Evolutionary conservation across 2,329 filamentous ascomycete genomes (phyloP).

Genomic region (Purpureocillium takamizusanense): DNA sequence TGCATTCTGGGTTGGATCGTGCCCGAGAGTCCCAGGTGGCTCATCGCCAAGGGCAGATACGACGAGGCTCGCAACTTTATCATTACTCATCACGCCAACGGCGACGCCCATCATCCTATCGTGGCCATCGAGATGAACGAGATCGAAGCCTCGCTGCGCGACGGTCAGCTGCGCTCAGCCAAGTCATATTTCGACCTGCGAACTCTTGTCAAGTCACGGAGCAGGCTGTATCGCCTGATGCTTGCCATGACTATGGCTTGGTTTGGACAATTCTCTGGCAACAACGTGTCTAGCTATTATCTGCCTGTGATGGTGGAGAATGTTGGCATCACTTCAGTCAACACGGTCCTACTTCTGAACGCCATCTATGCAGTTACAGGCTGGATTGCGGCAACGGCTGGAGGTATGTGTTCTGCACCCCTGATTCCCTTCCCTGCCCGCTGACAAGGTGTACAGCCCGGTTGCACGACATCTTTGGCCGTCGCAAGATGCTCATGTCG

Average conservation of each 20-base stretch:
- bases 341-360: slow-evolving; percentile 28
- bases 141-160: slow-evolving; percentile 20
- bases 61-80: slow-evolving; percentile 43
- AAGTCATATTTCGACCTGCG: slow-evolving; percentile 26
- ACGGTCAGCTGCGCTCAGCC: slow-evolving; percentile 19
- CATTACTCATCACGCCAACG: slow-evolving; percentile 43
- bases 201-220: slow-evolving; percentile 23
- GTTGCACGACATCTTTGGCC: slow-evolving; percentile 28
- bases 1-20: slow-evolving; percentile 32
- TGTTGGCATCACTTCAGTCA: slow-evolving; percentile 24
- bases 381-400: slow-evolving; percentile 23
- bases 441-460: slow-evolving; percentile 11
- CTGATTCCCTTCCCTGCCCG: too few species aligned
- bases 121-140: slow-evolving; percentile 29
- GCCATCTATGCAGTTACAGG: slow-evolving; percentile 27
- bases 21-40: slow-evolving; percentile 54
- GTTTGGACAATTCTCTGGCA: slow-evolving; percentile 31
- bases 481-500: slow-evolving; percentile 29
- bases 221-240: slow-evolving; percentile 26
- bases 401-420: slow-evolving; percentile 6
- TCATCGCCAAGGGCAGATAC: slow-evolving; percentile 28
- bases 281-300: slow-evolving; percentile 21
- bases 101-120: slow-evolving; percentile 41
- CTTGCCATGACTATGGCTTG: slow-evolving; percentile 28
- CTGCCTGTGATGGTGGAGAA: slow-evolving; percentile 26